Percentiles rank a stretch among this genome's conserved stretches.
Conservation (phyloP, 2,329 filamentous ascomycete genomes). For the Sclerotinia sclerotiorum region DNA sequence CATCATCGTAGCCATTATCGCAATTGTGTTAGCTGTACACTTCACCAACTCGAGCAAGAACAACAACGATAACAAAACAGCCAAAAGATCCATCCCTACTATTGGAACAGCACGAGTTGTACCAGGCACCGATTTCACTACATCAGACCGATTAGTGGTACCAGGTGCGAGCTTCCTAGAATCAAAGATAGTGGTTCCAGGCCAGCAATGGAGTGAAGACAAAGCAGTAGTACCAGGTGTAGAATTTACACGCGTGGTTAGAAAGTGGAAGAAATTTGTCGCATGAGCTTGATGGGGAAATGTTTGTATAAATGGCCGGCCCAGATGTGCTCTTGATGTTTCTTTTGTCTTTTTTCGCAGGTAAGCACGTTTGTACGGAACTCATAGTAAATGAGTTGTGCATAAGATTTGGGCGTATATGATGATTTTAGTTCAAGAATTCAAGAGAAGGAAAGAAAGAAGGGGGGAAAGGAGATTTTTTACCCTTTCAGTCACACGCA, state of each 20-base stretch:
- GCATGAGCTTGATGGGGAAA: conserved; percentile 25
- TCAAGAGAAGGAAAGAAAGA: not conserved
- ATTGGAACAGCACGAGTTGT: conserved; percentile 24
- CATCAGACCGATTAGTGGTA: conserved; percentile 25
- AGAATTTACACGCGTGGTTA: conserved; percentile 4
- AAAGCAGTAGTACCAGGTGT: conserved; percentile 19
- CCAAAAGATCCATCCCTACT: conserved; percentile 33
- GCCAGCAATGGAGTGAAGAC: conserved; percentile 22
- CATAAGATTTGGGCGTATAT: conserved; percentile 18
- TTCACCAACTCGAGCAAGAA: conserved; percentile 41
- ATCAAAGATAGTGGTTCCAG: conserved; percentile 26
- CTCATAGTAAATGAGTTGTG: conserved; percentile 5
- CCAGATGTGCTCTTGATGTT: conserved; percentile 13
- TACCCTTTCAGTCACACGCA: not conserved
- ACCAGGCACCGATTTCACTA: conserved; percentile 20
- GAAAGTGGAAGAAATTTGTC: conserved; percentile 29
- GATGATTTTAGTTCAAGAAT: conserved; percentile 4
- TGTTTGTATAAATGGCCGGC: conserved; percentile 21
- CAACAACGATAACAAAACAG: conserved; percentile 4
- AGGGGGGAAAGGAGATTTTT: not conserved
- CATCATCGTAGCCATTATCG: conserved; percentile 54
- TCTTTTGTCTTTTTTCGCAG: conserved; percentile 17
- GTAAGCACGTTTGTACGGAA: not conserved
- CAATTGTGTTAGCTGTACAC: conserved; percentile 49
- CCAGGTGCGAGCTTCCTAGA: conserved; percentile 23